Percentiles rank a stretch among this genome's conserved stretches.
These are phyloP conservation scores for Zygosaccharomyces siamensis DNA, from an alignment of 805 yeast genomes.

Conservation along the genomic window DNA sequence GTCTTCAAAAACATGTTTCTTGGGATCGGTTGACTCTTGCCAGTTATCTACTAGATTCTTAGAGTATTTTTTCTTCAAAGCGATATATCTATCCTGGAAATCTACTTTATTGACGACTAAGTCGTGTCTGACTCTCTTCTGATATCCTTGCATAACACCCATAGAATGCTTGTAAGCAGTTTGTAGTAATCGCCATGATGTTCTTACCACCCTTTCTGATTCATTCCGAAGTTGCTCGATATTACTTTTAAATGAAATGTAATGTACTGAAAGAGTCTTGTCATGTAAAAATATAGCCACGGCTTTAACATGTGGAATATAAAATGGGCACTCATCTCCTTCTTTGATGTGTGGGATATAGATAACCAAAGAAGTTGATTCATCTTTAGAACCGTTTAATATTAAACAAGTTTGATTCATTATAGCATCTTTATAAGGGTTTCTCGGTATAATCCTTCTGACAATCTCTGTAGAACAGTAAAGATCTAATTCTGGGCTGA, in stretches of 20 bases:
- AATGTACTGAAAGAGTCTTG: conserved; percentile 60
- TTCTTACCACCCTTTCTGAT: conserved; percentile 65
- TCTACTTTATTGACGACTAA: conserved; percentile 73
- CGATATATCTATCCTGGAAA: conserved; percentile 78
- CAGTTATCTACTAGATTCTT: conserved; percentile 69
- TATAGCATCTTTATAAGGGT: conserved; percentile 77
- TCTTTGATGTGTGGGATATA: conserved; percentile 71
- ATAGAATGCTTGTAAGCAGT: conserved; percentile 79
- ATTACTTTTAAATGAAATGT: conserved; percentile 51
- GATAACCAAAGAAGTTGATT: conserved; percentile 50
- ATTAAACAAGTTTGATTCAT: conserved; percentile 80
- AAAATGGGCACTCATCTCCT: conserved; percentile 69
- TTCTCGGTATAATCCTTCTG: conserved; percentile 87
- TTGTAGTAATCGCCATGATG: conserved; percentile 71
- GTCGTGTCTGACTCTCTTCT: conserved; percentile 85
- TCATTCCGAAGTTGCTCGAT: conserved; percentile 35
- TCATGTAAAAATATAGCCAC: conserved; percentile 61
- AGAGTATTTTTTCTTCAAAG: conserved; percentile 78
- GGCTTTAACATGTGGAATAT: conserved; percentile 78
- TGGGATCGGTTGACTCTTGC: conserved; percentile 93
- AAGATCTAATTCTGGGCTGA: conserved; percentile 24
- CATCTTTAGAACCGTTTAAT: conserved; percentile 29
- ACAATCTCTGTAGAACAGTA: conserved; percentile 50
- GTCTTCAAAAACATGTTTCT: conserved; percentile 94
- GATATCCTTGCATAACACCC: conserved; percentile 81